These are phyloP conservation scores for Ganoderma sinense DNA, from an alignment of 1,284 basidiomycete species.

Conservation along the genomic window DNA sequence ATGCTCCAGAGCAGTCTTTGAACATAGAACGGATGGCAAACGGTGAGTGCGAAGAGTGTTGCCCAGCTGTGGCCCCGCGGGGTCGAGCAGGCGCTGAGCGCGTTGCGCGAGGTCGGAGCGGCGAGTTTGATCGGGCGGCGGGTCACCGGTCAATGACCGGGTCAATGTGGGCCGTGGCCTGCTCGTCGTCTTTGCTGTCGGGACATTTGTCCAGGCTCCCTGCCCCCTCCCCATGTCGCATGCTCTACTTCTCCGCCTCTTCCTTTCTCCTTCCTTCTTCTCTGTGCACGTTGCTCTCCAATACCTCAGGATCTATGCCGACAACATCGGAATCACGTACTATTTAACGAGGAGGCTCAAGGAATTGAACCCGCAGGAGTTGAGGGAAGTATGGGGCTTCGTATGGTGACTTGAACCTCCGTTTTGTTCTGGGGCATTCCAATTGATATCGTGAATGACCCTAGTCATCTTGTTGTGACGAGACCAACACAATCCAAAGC, in stretches of 20 bases:
- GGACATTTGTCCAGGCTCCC: conserved; percentile 5
- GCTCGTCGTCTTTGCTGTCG: conserved; percentile 5
- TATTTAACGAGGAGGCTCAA: conserved; percentile 89
- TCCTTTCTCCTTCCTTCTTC: conserved; percentile 90
- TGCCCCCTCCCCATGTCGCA: conserved; percentile 56
- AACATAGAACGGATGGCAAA: conserved; percentile 4
- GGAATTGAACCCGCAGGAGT: conserved; percentile 79
- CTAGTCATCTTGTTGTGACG: conserved; percentile 91
- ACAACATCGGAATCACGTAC: conserved; percentile 96
- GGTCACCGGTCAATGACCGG: neutral
- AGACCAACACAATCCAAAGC: conserved; percentile 90
- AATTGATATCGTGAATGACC: conserved; percentile 25
- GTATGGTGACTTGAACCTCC: conserved; percentile 72
- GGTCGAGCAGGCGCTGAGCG: conserved; percentile 6
- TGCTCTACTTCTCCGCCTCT: conserved; percentile 86
- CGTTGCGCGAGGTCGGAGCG: conserved; percentile 6
- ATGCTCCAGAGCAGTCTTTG: neutral
- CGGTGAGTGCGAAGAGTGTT: neutral
- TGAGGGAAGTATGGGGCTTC: conserved; percentile 97
- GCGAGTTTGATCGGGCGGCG: neutral
- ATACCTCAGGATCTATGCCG: conserved; percentile 88
- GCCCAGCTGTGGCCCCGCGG: conserved; percentile 2
- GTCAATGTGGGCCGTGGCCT: too few species aligned
- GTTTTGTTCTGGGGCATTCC: conserved; percentile 14
- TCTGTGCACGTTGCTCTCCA: conserved; percentile 90